These are phyloP conservation scores for Colletotrichum gloeosporioides DNA, from an alignment of 2,329 filamentous ascomycete genomes.

Conservation along the genomic window DNA sequence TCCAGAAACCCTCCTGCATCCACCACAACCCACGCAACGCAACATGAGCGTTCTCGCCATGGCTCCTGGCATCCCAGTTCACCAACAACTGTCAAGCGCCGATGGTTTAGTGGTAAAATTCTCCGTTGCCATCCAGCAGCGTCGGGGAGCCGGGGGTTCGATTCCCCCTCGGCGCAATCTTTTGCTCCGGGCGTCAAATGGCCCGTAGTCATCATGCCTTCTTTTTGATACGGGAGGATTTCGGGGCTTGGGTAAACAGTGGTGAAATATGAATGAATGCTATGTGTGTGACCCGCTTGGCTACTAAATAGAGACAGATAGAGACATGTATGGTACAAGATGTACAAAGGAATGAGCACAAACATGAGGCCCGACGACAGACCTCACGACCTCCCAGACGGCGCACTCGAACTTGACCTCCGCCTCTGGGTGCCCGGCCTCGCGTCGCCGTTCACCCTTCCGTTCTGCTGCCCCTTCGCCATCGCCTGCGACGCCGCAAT, in stretches of 20 bases:
- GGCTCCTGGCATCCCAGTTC: rapidly evolving
- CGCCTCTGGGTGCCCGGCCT: not conserved
- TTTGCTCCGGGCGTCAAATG: not conserved
- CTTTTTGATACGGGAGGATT: not conserved
- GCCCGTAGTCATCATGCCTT: no score
- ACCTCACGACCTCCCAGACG: not conserved
- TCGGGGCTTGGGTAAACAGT: not conserved
- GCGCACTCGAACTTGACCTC: not conserved
- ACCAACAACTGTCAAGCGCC: not conserved
- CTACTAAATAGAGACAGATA: not conserved
- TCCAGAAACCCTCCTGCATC: not conserved
- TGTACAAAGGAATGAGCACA: not conserved
- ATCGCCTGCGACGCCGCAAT: not conserved
- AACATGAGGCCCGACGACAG: not conserved
- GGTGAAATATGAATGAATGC: not conserved
- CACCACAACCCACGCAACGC: not conserved
- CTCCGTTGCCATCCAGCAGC: conserved; percentile 8
- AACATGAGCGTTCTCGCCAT: rapidly evolving
- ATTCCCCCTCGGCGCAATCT: conserved; percentile 1
- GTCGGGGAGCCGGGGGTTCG: conserved; percentile 6
- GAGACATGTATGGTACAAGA: not conserved
- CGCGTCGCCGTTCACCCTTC: not conserved
- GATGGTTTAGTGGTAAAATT: conserved; percentile 15
- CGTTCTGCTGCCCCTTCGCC: not conserved
- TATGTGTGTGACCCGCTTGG: not conserved